Conservation (phyloP, 495 filamentous ascomycete species). For the Trichoderma parareesei region DNA sequence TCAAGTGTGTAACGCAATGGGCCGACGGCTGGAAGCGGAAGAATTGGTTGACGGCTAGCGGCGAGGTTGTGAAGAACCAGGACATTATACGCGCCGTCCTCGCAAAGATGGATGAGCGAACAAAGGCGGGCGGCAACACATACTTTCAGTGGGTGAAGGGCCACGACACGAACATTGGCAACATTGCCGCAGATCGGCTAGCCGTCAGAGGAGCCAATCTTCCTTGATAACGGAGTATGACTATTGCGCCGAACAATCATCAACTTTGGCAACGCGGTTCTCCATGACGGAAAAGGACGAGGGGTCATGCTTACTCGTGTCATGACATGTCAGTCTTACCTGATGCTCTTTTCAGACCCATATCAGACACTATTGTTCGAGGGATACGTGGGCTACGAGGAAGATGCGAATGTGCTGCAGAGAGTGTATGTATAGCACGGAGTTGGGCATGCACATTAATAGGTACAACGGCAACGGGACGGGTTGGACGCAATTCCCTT, state of each 20-base stretch:
- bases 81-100: constrained; percentile 77
- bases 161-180: constrained; percentile 59
- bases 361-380: neutral
- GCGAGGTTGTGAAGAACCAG: constrained; percentile 71
- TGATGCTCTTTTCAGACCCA: neutral
- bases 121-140: constrained; percentile 42
- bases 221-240: neutral
- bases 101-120: constrained; percentile 54
- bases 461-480: neutral
- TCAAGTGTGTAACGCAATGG: constrained; percentile 87
- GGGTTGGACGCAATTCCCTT: neutral
- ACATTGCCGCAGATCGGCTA: constrained; percentile 70
- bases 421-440: neutral
- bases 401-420: neutral
- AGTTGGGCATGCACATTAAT: constrained; percentile 1
- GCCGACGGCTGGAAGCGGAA: constrained; percentile 69
- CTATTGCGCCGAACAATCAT: too few relatives aligned
- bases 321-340: neutral
- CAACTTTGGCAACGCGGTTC: too few relatives aligned
- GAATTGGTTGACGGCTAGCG: constrained; percentile 63
- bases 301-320: too few relatives aligned
- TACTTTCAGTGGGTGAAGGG: constrained; percentile 85
- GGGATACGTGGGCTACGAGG: neutral
- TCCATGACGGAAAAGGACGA: too few relatives aligned
- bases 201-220: constrained; percentile 51